A percentile compares a stretch with the other conserved stretches of the same genome.
Conservation (phyloP, 345 rosid species). For the Acer yangbiense region DNA sequence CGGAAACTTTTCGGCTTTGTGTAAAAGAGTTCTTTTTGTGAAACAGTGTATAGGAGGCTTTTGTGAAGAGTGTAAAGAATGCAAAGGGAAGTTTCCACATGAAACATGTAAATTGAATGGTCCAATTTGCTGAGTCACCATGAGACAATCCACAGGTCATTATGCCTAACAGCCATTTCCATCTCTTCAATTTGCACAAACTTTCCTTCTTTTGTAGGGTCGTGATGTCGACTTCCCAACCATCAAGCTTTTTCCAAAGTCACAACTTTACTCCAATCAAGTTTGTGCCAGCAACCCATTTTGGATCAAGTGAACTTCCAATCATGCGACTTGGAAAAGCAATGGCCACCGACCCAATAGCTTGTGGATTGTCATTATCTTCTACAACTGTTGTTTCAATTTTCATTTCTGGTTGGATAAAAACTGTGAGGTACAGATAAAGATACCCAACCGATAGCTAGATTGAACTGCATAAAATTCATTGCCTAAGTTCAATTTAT, state of each 20-base stretch:
- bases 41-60: no score
- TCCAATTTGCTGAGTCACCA: not conserved
- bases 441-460: not conserved
- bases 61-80: no score
- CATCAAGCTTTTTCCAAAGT: not conserved
- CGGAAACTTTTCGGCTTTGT: not conserved
- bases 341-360: not conserved
- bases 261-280: not conserved
- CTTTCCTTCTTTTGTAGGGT: not conserved
- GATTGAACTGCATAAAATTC: not conserved
- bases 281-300: not conserved
- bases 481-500: not conserved
- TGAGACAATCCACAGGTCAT: not conserved
- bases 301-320: not conserved
- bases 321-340: not conserved
- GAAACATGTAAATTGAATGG: not conserved
- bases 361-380: constrained; percentile 12
- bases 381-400: not conserved
- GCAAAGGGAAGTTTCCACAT: not conserved
- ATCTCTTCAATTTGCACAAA: not conserved
- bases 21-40: not conserved
- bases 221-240: constrained; percentile 7
- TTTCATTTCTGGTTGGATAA: not conserved
- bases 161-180: not conserved
- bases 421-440: constrained; percentile 1